Evolutionary conservation across 148 eudicot genomes (phyloP).

Genomic region (Amaranthus hypochondriacus): DNA sequence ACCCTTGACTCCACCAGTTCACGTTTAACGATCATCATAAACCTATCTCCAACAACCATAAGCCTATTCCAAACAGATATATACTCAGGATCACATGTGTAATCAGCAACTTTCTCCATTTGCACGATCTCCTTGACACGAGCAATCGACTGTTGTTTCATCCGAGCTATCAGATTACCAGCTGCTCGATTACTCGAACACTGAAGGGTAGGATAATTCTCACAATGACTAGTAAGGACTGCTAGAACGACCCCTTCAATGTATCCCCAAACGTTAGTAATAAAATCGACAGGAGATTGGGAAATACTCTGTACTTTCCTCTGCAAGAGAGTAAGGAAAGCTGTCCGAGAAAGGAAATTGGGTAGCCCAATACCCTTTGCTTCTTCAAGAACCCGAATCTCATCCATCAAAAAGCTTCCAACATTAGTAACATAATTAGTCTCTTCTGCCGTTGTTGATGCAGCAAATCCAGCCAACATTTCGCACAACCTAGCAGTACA

Average conservation of each 20-base stretch:
- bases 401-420: slow-evolving; percentile 26
- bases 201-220: slow-evolving; percentile 37
- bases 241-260: slow-evolving; percentile 27
- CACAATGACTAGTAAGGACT: slow-evolving; percentile 34
- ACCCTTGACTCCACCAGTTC: not conserved
- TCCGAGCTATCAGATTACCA: slow-evolving; percentile 17
- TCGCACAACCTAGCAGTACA: slow-evolving; percentile 45
- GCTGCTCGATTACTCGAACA: slow-evolving; percentile 31
- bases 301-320: slow-evolving; percentile 33
- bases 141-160: slow-evolving; percentile 29
- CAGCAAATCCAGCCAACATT: slow-evolving; percentile 31
- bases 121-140: slow-evolving; percentile 38
- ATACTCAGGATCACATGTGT: slow-evolving; percentile 45
- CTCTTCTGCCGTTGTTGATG: slow-evolving; percentile 18
- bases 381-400: slow-evolving; percentile 42
- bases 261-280: slow-evolving; percentile 35
- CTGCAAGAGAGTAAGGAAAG: slow-evolving; percentile 33
- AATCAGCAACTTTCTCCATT: slow-evolving; percentile 41
- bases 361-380: slow-evolving; percentile 51
- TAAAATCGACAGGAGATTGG: slow-evolving; percentile 28
- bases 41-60: slow-evolving; percentile 15
- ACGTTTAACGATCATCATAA: slow-evolving; percentile 22
- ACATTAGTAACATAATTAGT: not conserved
- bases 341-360: slow-evolving; percentile 46
- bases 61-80: slow-evolving; percentile 28